phyloP scores from a whole-genome alignment of 2,329 filamentous ascomycete genomes.

The Trichoderma pleuroti region DNA sequence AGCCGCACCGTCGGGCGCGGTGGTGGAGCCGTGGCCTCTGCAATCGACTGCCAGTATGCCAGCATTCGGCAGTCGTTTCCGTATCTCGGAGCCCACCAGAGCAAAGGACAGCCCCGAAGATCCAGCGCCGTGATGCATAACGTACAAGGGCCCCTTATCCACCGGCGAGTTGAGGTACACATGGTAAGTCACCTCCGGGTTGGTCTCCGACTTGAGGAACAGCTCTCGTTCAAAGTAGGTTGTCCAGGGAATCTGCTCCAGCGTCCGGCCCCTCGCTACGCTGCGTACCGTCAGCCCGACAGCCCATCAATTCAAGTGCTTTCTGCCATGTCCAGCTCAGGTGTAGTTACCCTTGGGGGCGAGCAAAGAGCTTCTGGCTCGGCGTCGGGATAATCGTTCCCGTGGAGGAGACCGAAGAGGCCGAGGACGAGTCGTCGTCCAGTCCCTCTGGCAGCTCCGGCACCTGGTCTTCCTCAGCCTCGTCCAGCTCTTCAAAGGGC shows the following conservation, averaged over 20 bases:
- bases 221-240: conserved; percentile 89
- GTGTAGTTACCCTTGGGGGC: conserved; percentile 58
- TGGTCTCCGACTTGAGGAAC: conserved; percentile 55
- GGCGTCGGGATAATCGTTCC: conserved; percentile 84
- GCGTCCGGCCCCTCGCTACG: conserved; percentile 48
- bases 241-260: conserved; percentile 76
- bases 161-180: conserved; percentile 82
- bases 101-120: conserved; percentile 93
- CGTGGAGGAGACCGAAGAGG: conserved; percentile 86
- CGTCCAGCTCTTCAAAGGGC: conserved; percentile 50
- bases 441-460: conserved; percentile 44
- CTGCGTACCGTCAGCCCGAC: conserved; percentile 35
- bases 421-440: conserved; percentile 71
- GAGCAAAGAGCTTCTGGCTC: conserved; percentile 68
- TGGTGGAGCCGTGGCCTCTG: conserved; percentile 76
- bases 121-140: conserved; percentile 92
- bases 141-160: conserved; percentile 74
- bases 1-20: conserved; percentile 38
- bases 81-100: conserved; percentile 71
- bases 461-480: conserved; percentile 47
- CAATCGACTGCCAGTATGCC: conserved; percentile 85
- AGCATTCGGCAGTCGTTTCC: conserved; percentile 70
- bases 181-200: conserved; percentile 63
- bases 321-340: neutral
- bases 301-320: neutral